A percentile compares a stretch with the other conserved stretches of the same genome.
Conservation (phyloP, 1,139 yeast species). For the Saccharomyces hybrid region DNA sequence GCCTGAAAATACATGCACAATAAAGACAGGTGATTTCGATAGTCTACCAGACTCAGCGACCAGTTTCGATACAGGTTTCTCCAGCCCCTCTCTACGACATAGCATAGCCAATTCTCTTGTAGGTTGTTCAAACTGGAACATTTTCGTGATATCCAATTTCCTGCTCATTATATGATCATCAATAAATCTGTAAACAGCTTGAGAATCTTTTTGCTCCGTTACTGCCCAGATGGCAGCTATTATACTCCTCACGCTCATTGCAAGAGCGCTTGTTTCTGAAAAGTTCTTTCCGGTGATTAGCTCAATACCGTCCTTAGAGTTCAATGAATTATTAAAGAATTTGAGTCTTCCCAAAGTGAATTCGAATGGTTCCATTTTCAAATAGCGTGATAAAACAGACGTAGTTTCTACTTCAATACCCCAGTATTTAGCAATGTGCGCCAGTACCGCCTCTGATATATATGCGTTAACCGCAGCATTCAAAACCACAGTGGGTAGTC, state of each 20-base stretch:
- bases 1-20: slow-evolving; percentile 88
- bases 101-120: slow-evolving; percentile 74
- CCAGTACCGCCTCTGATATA: slow-evolving; percentile 56
- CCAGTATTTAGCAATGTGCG: slow-evolving; percentile 67
- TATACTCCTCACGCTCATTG: slow-evolving; percentile 60
- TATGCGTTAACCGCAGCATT: slow-evolving; percentile 67
- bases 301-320: slow-evolving; percentile 27
- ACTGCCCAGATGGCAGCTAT: slow-evolving; percentile 65
- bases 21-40: slow-evolving; percentile 75
- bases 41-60: slow-evolving; percentile 90
- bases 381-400: slow-evolving; percentile 56
- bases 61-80: slow-evolving; percentile 70
- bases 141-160: slow-evolving; percentile 59
- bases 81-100: slow-evolving; percentile 70
- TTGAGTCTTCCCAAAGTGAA: slow-evolving; percentile 60
- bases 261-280: slow-evolving; percentile 32
- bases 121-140: slow-evolving; percentile 80
- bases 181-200: slow-evolving; percentile 57
- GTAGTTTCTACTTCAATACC: slow-evolving; percentile 75
- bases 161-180: slow-evolving; percentile 67
- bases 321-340: slow-evolving; percentile 32
- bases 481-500: slow-evolving; percentile 76
- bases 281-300: slow-evolving; percentile 18
- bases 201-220: slow-evolving; percentile 12
- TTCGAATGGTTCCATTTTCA: slow-evolving; percentile 61